A percentile compares a stretch with the other conserved stretches of the same genome.
Conservation (phyloP, 257 asterid species). For the Nicotiana tabacum region DNA sequence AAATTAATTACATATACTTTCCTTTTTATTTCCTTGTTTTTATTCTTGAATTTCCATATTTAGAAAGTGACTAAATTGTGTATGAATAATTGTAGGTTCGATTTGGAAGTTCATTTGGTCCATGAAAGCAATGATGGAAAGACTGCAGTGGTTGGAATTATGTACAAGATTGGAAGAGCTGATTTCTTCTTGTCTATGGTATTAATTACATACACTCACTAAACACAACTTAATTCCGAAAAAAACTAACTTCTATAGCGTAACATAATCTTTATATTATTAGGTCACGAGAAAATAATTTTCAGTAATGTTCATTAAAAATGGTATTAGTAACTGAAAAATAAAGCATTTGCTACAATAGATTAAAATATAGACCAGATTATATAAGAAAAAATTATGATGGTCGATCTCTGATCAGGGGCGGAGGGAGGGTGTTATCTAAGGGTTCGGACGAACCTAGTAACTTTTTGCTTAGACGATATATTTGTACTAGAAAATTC, state of each 20-base stretch:
- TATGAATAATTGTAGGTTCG: conserved; percentile 33
- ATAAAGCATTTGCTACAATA: too few relatives aligned
- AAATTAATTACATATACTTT: too few relatives aligned
- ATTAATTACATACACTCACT: neutral
- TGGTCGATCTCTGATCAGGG: neutral
- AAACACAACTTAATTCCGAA: neutral
- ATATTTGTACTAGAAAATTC: too few relatives aligned
- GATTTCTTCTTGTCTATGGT: conserved; percentile 65
- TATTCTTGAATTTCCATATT: neutral
- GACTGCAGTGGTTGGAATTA: conserved; percentile 57
- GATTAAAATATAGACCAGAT: too few relatives aligned
- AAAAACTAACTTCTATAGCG: too few relatives aligned
- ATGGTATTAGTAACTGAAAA: too few relatives aligned
- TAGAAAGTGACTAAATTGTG: neutral
- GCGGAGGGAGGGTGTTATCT: too few relatives aligned
- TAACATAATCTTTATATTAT: too few relatives aligned
- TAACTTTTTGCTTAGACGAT: too few relatives aligned
- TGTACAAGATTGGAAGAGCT: conserved; percentile 54
- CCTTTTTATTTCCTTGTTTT: neutral
- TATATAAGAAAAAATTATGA: neutral
- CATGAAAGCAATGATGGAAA: conserved; percentile 47
- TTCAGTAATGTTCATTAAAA: too few relatives aligned
- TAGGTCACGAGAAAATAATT: too few relatives aligned
- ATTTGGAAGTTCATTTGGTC: conserved; percentile 67
- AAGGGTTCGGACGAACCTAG: too few relatives aligned